Evolutionary conservation across 768 basidiomycete species (phyloP), one percentile per base, ranked within the genome.

Genomic region (Artomyces pyxidatus): DNA sequence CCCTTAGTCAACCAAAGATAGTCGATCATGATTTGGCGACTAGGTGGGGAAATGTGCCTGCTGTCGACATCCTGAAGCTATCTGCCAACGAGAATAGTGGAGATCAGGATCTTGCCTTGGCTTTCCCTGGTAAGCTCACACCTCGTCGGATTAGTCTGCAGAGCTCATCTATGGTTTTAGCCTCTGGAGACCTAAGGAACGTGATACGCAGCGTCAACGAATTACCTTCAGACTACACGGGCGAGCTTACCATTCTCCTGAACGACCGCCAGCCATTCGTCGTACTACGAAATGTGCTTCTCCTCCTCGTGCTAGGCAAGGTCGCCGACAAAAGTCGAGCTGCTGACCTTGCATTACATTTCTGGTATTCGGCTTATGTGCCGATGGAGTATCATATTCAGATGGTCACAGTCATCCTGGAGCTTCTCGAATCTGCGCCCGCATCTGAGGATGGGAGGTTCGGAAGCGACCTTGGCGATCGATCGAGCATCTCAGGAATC

Each of bases 171-270:
- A 27, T 44, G 39, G 17, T 54, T 50, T 1, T 40, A 77, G 75
- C 73, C 0, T 77, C 76, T 6, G 76, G 76, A 5, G 75, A 77
- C 56, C 62, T 77, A 41, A 67, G 75, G 28, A 65, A 75, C 46
- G 50, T 75, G 16, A 42, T 77, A 6, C 56, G 57, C 23, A 76
- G 71, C 2, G 54, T 76, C 45, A 77, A 75, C 50, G 51, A 52
- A 10, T 65, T 77, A 21, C 72, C 74, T 5, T 17, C 52, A 10
- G 57, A 73, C 38, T 75, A 71, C 50, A 59, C 62, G 1, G 75
- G 76, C 3, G 50, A 62, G 11, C 45, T 73, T 14, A 67, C 55
- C 7, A 62, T 77, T 23, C 4, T 74, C 1, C 42, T 77, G 44
- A 77, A 77, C 52, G 76, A 77, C 44, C 14, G 47, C n/a, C 52